These are phyloP conservation scores for Exophiala dermatitidis DNA, from an alignment of 2,329 filamentous ascomycete genomes.

Conservation along the genomic window DNA sequence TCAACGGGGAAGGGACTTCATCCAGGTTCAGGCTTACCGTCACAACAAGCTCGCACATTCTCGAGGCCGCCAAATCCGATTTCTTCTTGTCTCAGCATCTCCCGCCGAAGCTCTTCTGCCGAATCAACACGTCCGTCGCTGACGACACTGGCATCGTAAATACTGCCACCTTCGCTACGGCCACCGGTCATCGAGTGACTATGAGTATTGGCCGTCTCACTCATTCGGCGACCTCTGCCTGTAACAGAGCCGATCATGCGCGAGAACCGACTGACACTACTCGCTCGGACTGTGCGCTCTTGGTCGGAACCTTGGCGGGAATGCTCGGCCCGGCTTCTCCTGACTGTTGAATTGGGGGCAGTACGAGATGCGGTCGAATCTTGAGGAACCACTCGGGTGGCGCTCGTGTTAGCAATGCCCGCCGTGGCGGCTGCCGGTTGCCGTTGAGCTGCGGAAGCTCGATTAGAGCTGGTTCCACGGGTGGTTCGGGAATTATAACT, in stretches of 20 bases:
- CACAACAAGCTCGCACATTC: constrained; percentile 94
- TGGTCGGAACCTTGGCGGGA: constrained; percentile 40
- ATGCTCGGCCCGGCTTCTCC: constrained; percentile 34
- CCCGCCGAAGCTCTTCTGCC: constrained; percentile 71
- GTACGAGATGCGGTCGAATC: constrained; percentile 29
- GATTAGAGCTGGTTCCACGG: constrained; percentile 46
- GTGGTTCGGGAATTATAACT: constrained; percentile 73
- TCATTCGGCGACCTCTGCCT: constrained; percentile 36
- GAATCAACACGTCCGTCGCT: constrained; percentile 53
- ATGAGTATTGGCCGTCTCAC: constrained; percentile 15
- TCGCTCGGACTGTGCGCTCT: constrained; percentile 40
- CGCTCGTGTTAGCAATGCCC: constrained; percentile 29
- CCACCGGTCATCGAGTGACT: constrained; percentile 1
- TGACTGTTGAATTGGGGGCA: constrained; percentile 20
- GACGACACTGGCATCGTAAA: constrained; percentile 36
- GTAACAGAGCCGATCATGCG: constrained; percentile 42
- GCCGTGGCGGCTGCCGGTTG: constrained; percentile 34
- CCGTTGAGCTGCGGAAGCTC: constrained; percentile 34
- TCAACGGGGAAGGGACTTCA: not conserved
- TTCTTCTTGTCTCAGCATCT: constrained; percentile 63
- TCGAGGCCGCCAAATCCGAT: constrained; percentile 72
- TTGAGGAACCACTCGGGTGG: constrained; percentile 31
- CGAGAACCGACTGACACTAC: constrained; percentile 28
- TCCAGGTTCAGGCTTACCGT: constrained; percentile 55
- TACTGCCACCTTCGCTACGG: constrained; percentile 27